Evolutionary conservation across 306 rosid species (phyloP).

Genomic region (Pyrus betulifolia): DNA sequence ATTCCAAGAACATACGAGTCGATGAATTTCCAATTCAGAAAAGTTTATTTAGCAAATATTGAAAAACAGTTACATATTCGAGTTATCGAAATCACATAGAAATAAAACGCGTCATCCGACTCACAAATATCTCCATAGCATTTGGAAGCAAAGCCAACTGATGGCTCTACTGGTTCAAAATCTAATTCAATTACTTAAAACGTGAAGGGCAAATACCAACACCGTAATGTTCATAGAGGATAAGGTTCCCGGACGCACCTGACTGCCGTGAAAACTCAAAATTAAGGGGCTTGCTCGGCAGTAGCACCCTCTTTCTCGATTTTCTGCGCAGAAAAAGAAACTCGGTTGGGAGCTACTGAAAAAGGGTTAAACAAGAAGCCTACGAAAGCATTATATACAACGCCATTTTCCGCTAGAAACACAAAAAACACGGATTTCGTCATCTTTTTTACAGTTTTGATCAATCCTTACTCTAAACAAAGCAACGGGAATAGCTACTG

Average conservation of each 20-base stretch:
- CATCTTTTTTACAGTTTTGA: not conserved
- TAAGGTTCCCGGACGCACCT: not conserved
- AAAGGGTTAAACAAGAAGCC: not conserved
- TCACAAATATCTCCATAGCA: conserved; percentile 5
- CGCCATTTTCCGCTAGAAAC: not conserved
- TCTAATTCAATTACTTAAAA: conserved; percentile 10
- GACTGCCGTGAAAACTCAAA: not conserved
- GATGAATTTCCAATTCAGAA: too few relatives aligned
- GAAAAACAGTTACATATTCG: too few relatives aligned
- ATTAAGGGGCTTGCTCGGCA: conserved; percentile 38
- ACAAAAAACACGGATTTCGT: not conserved
- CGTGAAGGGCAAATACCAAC: not conserved
- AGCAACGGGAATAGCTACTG: too few relatives aligned
- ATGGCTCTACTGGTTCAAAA: conserved; percentile 5
- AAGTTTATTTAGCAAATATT: too few relatives aligned
- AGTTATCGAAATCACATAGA: too few relatives aligned
- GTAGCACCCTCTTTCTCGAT: conserved; percentile 17
- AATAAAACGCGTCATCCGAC: too few relatives aligned
- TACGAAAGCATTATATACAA: not conserved
- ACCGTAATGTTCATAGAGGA: not conserved
- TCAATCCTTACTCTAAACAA: too few relatives aligned
- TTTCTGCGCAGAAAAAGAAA: conserved; percentile 35
- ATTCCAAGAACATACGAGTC: too few relatives aligned
- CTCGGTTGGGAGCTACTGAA: not conserved
- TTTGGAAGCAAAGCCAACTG: conserved; percentile 9